These are phyloP conservation scores for Spencermartinsiella europaea DNA, from an alignment of 805 yeast genomes.

Conservation along the genomic window DNA sequence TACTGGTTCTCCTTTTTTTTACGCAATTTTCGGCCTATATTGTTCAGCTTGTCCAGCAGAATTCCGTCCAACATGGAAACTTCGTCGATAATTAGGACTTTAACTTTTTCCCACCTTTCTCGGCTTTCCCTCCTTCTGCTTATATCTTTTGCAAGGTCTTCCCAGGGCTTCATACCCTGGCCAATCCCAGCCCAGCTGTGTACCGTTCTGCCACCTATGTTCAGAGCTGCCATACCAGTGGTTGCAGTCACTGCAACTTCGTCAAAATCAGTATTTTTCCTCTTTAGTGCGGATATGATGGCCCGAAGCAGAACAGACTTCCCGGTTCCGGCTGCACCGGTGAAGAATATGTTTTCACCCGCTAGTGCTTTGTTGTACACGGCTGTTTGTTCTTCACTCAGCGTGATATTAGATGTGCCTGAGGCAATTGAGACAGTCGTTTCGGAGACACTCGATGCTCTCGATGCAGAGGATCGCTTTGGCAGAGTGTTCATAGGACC, in stretches of 20 bases:
- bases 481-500: too few species aligned
- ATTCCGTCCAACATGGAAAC: constrained; percentile 85
- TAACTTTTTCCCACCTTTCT: constrained; percentile 58
- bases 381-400: constrained; percentile 40
- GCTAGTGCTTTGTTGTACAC: constrained; percentile 56
- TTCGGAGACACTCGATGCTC: too few species aligned
- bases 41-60: constrained; percentile 67
- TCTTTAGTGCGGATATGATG: constrained; percentile 49
- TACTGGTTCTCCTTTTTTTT: constrained; percentile 50
- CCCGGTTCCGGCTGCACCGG: constrained; percentile 99
- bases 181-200: constrained; percentile 85
- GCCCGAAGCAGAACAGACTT: constrained; percentile 74
- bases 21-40: constrained; percentile 53
- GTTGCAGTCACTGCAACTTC: constrained; percentile 87
- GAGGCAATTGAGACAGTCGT: too few species aligned
- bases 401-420: too few species aligned
- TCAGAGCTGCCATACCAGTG: constrained; percentile 91
- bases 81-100: constrained; percentile 82
- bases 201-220: constrained; percentile 83
- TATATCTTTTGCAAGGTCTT: constrained; percentile 43
- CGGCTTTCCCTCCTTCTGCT: constrained; percentile 38
- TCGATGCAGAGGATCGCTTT: too few species aligned
- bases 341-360: constrained; percentile 65
- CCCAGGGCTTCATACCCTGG: constrained; percentile 50
- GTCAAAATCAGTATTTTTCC: constrained; percentile 31